Base-by-base conservation (phyloP, 495 filamentous ascomycete genomes). In the Penicillium soppii region DNA sequence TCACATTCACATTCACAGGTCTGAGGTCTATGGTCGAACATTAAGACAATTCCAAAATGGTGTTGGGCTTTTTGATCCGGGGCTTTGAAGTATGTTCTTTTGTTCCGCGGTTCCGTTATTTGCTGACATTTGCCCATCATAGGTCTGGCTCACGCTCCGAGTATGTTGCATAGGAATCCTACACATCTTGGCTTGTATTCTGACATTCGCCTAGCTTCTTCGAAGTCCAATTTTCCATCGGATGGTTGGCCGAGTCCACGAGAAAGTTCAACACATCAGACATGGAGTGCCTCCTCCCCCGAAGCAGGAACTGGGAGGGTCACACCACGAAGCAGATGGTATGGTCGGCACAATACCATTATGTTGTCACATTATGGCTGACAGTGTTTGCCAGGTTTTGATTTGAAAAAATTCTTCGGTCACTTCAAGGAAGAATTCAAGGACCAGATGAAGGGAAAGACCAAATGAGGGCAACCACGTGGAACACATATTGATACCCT, bases 401-500 rank as follows among this genome's bases (percentile, higher is more conserved):
- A 50, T 35, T 12, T 63, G 43, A 72, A 62, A 56, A 60, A 71
- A 39, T 87, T 86, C 56, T 17, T 82, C 8, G 51, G 71, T 25
- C 74, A 79, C 50, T 86, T 82, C 62, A 68, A 74, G 47, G 81
- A 86, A 50, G 82, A 86, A 57, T 66, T 86, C 42, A 79, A 78
- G 57, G 73, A 84, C 38, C 79, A 82, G 48, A 63, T 82, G 29
- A 74, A 78, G 50, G 74, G 73, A 10, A 73, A 71, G 73, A 84
- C 38, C 79, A 82, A 48, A 63, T 82, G 29, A 74, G 78, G 50
- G 74, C 72, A 10, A 73, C 70, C 25, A 68, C 71, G 26, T 57
- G 66, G 40, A 62, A 71, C 43, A 75, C 72, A 52, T 54, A 62
- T 23, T 70, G 54, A 71, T 43, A 37, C 7, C 7, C 21, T 35